Conservation (phyloP, 495 filamentous ascomycete genomes). For the Aspergillus heteromorphus region DNA sequence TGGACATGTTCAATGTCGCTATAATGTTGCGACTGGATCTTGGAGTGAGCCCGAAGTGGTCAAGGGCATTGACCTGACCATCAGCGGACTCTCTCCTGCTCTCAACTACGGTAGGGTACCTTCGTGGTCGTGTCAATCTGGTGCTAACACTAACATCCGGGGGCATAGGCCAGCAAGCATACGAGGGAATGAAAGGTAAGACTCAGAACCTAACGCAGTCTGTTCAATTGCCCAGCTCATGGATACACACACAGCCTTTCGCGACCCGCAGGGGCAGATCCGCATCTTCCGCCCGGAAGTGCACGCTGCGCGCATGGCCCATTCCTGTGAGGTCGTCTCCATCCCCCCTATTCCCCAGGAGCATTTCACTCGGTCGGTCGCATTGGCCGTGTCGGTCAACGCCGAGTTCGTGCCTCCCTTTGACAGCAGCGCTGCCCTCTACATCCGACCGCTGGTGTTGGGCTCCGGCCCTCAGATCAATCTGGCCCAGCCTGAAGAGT, state of each 20-base stretch:
- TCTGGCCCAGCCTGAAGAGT: constrained; percentile 27
- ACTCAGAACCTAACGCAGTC: too few species aligned
- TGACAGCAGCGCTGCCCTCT: constrained; percentile 31
- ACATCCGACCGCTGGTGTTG: constrained; percentile 41
- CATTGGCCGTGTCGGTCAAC: constrained; percentile 34
- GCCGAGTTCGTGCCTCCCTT: constrained; percentile 41
- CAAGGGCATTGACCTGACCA: constrained; percentile 30
- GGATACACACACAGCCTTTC: too few species aligned
- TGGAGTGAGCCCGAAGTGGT: constrained; percentile 39
- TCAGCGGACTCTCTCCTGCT: constrained; percentile 40
- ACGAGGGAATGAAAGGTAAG: constrained; percentile 26
- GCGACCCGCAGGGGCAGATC: constrained; percentile 30
- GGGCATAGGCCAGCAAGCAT: constrained; percentile 28
- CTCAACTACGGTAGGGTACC: constrained; percentile 39
- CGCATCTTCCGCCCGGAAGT: constrained; percentile 33
- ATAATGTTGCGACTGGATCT: constrained; percentile 22
- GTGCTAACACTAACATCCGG: too few species aligned
- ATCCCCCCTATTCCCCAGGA: constrained; percentile 34
- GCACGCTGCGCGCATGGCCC: constrained; percentile 31
- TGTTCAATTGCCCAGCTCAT: too few species aligned
- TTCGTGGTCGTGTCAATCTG: too few species aligned
- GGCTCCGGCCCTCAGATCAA: constrained; percentile 29
- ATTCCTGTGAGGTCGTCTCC: constrained; percentile 26
- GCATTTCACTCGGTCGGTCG: constrained; percentile 30
- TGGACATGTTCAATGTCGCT: constrained; percentile 41